Percentiles rank a stretch among this genome's conserved stretches.
Conservation (phyloP, 148 eudicot species). For the Nyssa sinensis region DNA sequence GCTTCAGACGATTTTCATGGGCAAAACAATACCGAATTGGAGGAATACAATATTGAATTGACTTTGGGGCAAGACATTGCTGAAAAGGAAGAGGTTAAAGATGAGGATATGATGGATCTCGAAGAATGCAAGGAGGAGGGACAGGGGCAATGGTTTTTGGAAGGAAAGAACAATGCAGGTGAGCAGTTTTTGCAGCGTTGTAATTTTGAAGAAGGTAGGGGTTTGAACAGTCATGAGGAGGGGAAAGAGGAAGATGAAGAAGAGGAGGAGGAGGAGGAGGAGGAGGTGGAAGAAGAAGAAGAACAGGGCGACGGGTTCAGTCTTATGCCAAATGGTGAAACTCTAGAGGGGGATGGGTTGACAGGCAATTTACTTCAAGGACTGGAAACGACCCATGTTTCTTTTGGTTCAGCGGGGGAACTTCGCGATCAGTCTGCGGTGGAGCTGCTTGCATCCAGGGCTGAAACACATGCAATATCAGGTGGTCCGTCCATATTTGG, state of each 20-base stretch:
- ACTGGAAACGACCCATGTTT: constrained; percentile 46
- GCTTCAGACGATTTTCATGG: constrained; percentile 24
- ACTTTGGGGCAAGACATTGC: constrained; percentile 37
- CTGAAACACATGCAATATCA: constrained; percentile 37
- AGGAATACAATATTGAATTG: constrained; percentile 39
- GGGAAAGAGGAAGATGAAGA: constrained; percentile 29
- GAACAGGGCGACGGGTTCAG: constrained; percentile 25
- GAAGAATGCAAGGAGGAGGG: constrained; percentile 40
- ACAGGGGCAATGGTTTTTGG: constrained; percentile 46
- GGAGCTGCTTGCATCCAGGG: constrained; percentile 29
- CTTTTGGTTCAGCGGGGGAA: constrained; percentile 32
- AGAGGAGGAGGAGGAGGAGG: constrained; percentile 29
- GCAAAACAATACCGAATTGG: constrained; percentile 15
- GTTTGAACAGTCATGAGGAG: constrained; percentile 24
- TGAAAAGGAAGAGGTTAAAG: constrained; percentile 37
- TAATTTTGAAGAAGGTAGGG: constrained; percentile 24
- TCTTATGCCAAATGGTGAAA: constrained; percentile 26
- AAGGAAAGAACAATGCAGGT: constrained; percentile 32
- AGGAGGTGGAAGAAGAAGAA: constrained; percentile 39
- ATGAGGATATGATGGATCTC: constrained; percentile 41
- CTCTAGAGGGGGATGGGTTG: constrained; percentile 34
- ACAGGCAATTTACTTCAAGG: constrained; percentile 51
- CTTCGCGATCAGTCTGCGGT: constrained; percentile 41
- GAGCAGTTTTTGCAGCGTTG: constrained; percentile 60
- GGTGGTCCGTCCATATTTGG: constrained; percentile 44